phyloP scores from a whole-genome alignment of 345 rosid genomes.

The Aquilaria malaccensis region DNA sequence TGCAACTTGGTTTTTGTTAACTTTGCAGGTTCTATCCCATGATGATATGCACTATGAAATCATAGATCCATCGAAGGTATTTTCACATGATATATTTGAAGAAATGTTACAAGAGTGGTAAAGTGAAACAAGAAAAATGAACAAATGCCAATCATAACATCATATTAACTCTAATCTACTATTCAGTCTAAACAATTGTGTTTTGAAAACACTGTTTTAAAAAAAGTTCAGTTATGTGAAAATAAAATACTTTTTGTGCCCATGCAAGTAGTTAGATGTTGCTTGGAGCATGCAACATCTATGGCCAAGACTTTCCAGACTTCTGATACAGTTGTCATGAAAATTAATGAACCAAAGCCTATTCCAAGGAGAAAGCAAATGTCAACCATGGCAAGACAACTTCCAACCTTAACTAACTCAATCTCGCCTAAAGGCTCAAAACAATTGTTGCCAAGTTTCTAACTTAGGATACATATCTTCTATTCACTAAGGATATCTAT shows the following conservation, averaged over 20 bases:
- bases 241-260: too few relatives aligned
- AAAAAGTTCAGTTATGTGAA: too few relatives aligned
- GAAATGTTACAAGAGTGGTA: neutral
- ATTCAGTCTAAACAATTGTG: too few relatives aligned
- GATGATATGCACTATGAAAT: conserved; percentile 56
- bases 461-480: neutral
- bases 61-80: conserved; percentile 90
- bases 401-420: conserved; percentile 21
- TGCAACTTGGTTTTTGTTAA: conserved; percentile 5
- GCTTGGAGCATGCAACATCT: conserved; percentile 85
- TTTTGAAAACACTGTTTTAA: too few relatives aligned
- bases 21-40: conserved; percentile 47
- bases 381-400: conserved; percentile 22
- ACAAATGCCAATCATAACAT: neutral
- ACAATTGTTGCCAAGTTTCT: conserved; percentile 1
- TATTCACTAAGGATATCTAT: neutral
- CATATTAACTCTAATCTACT: too few relatives aligned
- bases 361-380: conserved; percentile 41
- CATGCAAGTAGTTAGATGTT: conserved; percentile 80
- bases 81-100: neutral
- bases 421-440: neutral
- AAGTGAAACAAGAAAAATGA: too few relatives aligned
- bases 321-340: conserved; percentile 74
- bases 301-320: conserved; percentile 80
- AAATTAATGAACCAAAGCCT: conserved; percentile 46